A percentile compares a stretch with the other conserved stretches of the same genome.
Evolutionary conservation across 768 basidiomycete species (phyloP).

Genomic region (Mycena epipterygia): DNA sequence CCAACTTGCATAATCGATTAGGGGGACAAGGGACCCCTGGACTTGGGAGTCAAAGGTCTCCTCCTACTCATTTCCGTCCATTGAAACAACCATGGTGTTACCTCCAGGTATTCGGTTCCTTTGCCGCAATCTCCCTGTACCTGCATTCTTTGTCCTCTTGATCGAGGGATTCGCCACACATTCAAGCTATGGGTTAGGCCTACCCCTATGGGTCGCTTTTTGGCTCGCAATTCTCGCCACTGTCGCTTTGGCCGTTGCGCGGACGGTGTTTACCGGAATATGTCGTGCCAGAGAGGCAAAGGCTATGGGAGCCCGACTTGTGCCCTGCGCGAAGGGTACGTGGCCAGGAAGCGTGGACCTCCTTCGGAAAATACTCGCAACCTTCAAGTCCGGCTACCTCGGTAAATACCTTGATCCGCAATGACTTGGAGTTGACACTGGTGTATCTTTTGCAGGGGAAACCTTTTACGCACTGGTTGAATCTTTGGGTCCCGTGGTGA

Average conservation of each 20-base stretch:
- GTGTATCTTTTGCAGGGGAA: constrained; percentile 50
- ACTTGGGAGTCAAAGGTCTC: no score
- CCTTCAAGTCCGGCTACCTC: constrained; percentile 48
- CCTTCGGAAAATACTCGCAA: constrained; percentile 37
- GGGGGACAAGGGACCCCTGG: no score
- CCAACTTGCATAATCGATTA: no score
- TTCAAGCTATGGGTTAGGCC: constrained; percentile 24
- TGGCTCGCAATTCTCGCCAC: constrained; percentile 19
- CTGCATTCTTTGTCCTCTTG: constrained; percentile 31
- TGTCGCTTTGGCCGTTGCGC: background rate
- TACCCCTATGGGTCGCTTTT: constrained; percentile 20
- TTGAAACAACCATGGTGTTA: background rate
- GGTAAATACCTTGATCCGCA: constrained; percentile 48
- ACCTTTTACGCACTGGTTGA: background rate
- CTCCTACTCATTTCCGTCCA: background rate
- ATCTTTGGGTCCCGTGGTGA: constrained; percentile 25
- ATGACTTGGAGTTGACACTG: constrained; percentile 50
- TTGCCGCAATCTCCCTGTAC: constrained; percentile 30
- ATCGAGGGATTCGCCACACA: constrained; percentile 32
- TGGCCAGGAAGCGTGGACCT: constrained; percentile 52
- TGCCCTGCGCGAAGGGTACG: constrained; percentile 49
- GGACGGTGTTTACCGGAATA: constrained; percentile 11
- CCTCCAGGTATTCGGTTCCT: constrained; percentile 42
- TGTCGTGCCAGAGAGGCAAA: constrained; percentile 38
- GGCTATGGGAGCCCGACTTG: constrained; percentile 40